Conservation (phyloP, 495 filamentous ascomycete species). For the Trichoderma reesei region DNA sequence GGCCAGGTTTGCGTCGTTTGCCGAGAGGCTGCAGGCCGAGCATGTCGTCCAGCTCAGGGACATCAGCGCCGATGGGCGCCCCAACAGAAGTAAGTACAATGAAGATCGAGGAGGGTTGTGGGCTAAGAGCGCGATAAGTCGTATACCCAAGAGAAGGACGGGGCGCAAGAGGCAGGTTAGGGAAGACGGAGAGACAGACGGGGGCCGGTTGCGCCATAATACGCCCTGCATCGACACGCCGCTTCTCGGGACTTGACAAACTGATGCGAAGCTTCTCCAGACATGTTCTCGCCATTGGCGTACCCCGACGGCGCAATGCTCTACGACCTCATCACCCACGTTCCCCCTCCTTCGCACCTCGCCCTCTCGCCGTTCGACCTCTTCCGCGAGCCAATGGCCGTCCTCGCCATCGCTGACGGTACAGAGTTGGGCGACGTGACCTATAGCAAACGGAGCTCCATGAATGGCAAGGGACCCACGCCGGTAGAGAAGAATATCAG, state of each 20-base stretch:
- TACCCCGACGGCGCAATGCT: conserved; percentile 84
- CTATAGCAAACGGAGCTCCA: conserved; percentile 34
- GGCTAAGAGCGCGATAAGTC: too few relatives aligned
- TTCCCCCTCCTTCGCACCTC: conserved; percentile 66
- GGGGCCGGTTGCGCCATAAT: background rate
- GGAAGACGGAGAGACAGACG: background rate
- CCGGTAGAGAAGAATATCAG: conserved; percentile 39
- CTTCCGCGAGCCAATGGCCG: conserved; percentile 66
- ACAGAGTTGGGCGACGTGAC: conserved; percentile 40
- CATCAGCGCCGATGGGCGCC: conserved; percentile 76
- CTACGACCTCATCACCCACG: conserved; percentile 76
- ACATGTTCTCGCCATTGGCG: conserved; percentile 89
- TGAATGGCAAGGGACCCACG: conserved; percentile 33
- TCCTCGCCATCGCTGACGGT: conserved; percentile 73
- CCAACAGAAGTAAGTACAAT: conserved; percentile 69
- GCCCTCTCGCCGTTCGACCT: conserved; percentile 76
- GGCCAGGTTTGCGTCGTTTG: conserved; percentile 69
- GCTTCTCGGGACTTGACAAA: background rate
- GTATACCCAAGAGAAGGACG: too few relatives aligned
- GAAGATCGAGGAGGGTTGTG: background rate
- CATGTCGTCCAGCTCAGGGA: conserved; percentile 83
- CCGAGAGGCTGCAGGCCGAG: conserved; percentile 64
- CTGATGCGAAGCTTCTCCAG: conserved; percentile 32
- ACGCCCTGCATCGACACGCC: background rate
- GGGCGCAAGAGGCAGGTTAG: too few relatives aligned